A percentile compares a stretch with the other conserved stretches of the same genome.
Evolutionary conservation across 2,329 filamentous ascomycete species (phyloP).

Genomic region (Neodidymelliopsis sp.): DNA sequence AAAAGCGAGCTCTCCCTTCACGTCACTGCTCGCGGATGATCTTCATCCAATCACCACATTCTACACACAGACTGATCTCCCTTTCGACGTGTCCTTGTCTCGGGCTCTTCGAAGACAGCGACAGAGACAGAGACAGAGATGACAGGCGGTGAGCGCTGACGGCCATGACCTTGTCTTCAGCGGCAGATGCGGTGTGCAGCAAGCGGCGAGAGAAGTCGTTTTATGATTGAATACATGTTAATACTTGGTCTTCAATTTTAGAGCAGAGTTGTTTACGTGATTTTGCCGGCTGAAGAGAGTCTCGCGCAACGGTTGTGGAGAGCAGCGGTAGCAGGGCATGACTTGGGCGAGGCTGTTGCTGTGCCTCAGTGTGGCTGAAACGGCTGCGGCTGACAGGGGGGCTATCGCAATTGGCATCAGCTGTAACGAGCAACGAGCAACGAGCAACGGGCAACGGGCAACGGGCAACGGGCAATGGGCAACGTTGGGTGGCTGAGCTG

Average conservation of each 20-base stretch:
- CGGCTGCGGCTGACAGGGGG: slow-evolving; percentile 11
- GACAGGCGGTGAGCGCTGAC: no score
- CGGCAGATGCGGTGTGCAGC: no score
- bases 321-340: not conserved
- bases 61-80: slow-evolving; percentile 1
- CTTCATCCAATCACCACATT: not conserved
- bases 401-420: slow-evolving; percentile 3
- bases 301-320: not conserved
- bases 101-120: not conserved
- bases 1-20: slow-evolving; percentile 6
- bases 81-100: slow-evolving; percentile 9
- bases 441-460: slow-evolving; percentile 4
- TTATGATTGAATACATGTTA: no score
- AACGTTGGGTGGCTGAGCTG: slow-evolving; percentile 16
- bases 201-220: no score
- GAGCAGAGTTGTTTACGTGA: no score
- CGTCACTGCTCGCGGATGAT: slow-evolving; percentile 14
- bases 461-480: slow-evolving; percentile 3
- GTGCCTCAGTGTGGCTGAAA: slow-evolving; percentile 19
- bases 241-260: not conserved
- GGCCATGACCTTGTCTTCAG: no score
- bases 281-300: no score
- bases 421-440: not conserved
- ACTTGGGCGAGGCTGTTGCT: slow-evolving; percentile 5
- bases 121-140: not conserved